Conservation (phyloP, 345 rosid genomes). For the Conringia planisiliqua region DNA sequence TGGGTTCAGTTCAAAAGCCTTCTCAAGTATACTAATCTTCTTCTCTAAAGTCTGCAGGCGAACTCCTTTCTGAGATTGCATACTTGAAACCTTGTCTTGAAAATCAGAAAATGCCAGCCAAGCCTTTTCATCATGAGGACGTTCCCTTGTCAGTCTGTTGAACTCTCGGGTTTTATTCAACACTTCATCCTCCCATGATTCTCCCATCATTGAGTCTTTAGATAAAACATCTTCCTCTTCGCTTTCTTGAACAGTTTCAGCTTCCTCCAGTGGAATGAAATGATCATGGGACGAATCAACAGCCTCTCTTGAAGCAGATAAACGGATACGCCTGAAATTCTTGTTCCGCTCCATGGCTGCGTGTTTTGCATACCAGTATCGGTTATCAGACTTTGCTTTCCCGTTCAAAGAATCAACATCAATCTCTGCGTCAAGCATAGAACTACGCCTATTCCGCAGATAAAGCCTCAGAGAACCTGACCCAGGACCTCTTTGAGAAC, state of each 20-base stretch:
- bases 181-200: slow-evolving; percentile 95
- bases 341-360: slow-evolving; percentile 65
- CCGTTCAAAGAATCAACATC: slow-evolving; percentile 67
- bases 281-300: slow-evolving; percentile 31
- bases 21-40: slow-evolving; percentile 91
- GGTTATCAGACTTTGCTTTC: slow-evolving; percentile 60
- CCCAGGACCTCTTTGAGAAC: slow-evolving; percentile 35
- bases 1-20: slow-evolving; percentile 84
- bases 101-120: slow-evolving; percentile 90
- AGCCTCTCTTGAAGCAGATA: slow-evolving; percentile 41
- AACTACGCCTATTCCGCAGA: slow-evolving; percentile 32
- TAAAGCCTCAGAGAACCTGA: slow-evolving; percentile 39
- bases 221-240: slow-evolving; percentile 33
- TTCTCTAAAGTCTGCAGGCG: slow-evolving; percentile 85
- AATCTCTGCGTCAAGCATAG: slow-evolving; percentile 52
- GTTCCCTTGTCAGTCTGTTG: slow-evolving; percentile 73
- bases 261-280: slow-evolving; percentile 64
- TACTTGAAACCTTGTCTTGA: slow-evolving; percentile 77
- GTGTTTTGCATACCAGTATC: slow-evolving; percentile 84
- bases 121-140: slow-evolving; percentile 64
- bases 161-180: slow-evolving; percentile 74
- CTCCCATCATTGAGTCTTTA: slow-evolving; percentile 44
- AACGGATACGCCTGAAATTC: slow-evolving; percentile 54
- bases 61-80: slow-evolving; percentile 79
- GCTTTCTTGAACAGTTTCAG: slow-evolving; percentile 30